phyloP scores from a whole-genome alignment of 192 early-diverging fungal genomes.

The Backusella luteola region DNA sequence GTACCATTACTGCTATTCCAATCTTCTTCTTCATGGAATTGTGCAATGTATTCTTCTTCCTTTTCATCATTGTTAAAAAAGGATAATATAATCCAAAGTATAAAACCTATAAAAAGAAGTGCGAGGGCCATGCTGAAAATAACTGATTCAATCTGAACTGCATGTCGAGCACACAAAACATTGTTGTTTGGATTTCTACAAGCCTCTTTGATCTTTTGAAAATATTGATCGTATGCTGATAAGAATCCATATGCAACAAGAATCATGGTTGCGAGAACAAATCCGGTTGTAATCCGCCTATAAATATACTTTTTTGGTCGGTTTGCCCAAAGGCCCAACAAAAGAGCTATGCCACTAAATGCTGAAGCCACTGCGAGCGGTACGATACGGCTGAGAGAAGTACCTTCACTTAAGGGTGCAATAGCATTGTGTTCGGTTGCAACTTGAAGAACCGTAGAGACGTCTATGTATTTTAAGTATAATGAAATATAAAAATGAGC shows the following conservation, averaged over 20 bases:
- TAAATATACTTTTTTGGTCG: conserved; percentile 3
- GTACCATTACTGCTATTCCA: background rate
- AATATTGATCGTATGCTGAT: conserved; percentile 6
- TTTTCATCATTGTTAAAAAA: conserved; percentile 2
- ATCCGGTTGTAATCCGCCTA: background rate
- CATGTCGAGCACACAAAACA: conserved; percentile 7
- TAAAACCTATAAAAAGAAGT: conserved; percentile 3
- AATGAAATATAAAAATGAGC: background rate
- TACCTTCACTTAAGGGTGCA: background rate
- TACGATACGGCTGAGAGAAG: background rate
- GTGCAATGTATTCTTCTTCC: background rate
- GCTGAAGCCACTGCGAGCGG: background rate
- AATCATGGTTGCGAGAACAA: background rate
- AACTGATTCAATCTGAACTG: conserved; percentile 12
- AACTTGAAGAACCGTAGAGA: conserved; percentile 10
- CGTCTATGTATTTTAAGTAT: background rate
- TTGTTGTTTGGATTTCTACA: conserved; percentile 10
- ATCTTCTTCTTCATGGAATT: background rate
- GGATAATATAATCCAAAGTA: background rate
- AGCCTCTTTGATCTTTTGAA: conserved; percentile 11
- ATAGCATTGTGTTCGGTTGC: conserved; percentile 15
- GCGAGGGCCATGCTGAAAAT: conserved; percentile 1
- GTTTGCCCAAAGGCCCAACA: conserved; percentile 1
- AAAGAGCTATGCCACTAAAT: background rate
- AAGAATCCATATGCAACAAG: background rate